These are phyloP conservation scores for Claviceps fusiformis DNA, from an alignment of 2,329 filamentous ascomycete species.

Conservation along the genomic window DNA sequence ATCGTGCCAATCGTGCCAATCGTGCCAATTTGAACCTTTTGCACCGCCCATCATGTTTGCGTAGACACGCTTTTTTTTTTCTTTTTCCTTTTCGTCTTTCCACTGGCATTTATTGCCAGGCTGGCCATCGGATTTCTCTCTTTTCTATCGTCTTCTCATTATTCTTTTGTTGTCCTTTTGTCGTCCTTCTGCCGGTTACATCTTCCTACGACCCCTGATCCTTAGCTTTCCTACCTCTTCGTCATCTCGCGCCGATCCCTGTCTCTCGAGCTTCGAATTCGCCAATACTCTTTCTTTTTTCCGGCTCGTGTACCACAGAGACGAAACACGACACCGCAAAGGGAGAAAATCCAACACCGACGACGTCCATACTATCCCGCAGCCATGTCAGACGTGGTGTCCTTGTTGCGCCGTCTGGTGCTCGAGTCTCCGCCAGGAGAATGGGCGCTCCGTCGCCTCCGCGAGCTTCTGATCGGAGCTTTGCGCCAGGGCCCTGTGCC, in stretches of 20 bases:
- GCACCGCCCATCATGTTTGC: background rate
- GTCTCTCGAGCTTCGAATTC: background rate
- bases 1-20: background rate
- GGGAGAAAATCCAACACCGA: background rate
- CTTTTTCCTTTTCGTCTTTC: background rate
- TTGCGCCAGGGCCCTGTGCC: slow-evolving; percentile 84
- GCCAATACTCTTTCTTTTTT: background rate
- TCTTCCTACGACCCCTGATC: background rate
- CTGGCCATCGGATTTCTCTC: background rate
- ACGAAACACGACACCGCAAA: background rate
- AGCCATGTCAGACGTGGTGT: slow-evolving; percentile 39
- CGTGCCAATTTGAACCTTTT: background rate
- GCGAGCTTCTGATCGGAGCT: slow-evolving; percentile 77
- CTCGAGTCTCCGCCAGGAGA: slow-evolving; percentile 81
- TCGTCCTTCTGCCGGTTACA: background rate
- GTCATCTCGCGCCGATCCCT: background rate
- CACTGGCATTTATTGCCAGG: background rate
- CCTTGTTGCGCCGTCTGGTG: slow-evolving; percentile 51
- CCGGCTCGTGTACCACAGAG: background rate
- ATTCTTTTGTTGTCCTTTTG: background rate
- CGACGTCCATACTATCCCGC: background rate
- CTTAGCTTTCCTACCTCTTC: background rate
- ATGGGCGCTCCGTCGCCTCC: slow-evolving; percentile 67
- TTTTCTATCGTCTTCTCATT: background rate
- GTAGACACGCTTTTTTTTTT: background rate